A percentile compares a stretch with the other conserved stretches of the same genome.
Conservation (phyloP, 2,329 filamentous ascomycete genomes). For the Simplicillium sp. region DNA sequence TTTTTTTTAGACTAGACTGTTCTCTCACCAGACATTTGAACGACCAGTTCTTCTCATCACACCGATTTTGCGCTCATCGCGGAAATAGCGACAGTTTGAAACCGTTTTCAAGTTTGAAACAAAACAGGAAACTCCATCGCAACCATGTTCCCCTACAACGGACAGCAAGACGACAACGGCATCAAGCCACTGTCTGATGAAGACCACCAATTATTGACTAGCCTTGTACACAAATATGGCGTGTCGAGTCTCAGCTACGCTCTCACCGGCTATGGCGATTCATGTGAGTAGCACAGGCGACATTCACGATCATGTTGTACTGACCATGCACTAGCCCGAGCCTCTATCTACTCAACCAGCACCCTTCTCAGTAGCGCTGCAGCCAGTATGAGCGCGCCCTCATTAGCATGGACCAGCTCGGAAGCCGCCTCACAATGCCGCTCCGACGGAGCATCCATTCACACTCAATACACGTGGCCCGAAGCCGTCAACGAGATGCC, state of each 20-base stretch:
- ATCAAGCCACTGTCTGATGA: constrained; percentile 26
- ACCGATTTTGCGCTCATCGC: no score
- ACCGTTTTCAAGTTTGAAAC: no score
- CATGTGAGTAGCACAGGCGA: constrained; percentile 19
- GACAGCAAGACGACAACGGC: constrained; percentile 22
- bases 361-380: constrained; percentile 26
- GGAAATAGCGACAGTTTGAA: no score
- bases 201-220: constrained; percentile 26
- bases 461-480: constrained; percentile 28
- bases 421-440: constrained; percentile 25
- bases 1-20: no score
- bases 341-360: constrained; percentile 28
- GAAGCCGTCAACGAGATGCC: constrained; percentile 22
- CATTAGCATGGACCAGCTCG: constrained; percentile 30
- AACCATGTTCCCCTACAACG: constrained; percentile 24
- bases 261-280: constrained; percentile 22
- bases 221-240: constrained; percentile 27
- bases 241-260: constrained; percentile 26
- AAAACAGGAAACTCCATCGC: background rate
- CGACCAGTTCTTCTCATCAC: no score
- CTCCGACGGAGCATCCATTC: constrained; percentile 28
- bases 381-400: constrained; percentile 23
- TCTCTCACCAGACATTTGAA: no score
- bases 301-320: background rate
- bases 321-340: constrained; percentile 19